A percentile compares a stretch with the other conserved stretches of the same genome.
Conservation (phyloP, 2,329 filamentous ascomycete species). For the Botryotinia convoluta region DNA sequence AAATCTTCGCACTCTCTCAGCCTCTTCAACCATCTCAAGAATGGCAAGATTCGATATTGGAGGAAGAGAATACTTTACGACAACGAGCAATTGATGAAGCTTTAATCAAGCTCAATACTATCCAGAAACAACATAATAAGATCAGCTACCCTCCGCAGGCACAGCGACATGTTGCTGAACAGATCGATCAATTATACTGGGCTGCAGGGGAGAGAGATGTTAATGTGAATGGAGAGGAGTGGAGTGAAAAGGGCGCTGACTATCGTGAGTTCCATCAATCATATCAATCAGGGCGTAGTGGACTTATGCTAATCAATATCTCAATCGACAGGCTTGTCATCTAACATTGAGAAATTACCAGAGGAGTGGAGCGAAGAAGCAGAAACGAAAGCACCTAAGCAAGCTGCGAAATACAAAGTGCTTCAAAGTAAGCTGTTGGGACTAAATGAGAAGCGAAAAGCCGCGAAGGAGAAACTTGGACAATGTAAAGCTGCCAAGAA, state of each 20-base stretch:
- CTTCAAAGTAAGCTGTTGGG: constrained; percentile 49
- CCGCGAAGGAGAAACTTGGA: constrained; percentile 44
- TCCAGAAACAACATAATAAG: constrained; percentile 61
- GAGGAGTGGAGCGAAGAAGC: constrained; percentile 39
- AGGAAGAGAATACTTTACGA: constrained; percentile 40
- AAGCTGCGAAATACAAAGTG: constrained; percentile 50
- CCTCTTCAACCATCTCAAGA: constrained; percentile 41
- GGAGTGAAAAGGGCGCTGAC: constrained; percentile 40
- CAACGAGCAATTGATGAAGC: constrained; percentile 55
- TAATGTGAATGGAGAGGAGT: constrained; percentile 41
- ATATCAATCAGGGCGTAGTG: background rate
- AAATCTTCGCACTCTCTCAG: constrained; percentile 40
- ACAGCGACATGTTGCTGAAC: constrained; percentile 69
- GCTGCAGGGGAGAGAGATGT: constrained; percentile 43
- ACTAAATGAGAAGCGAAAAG: constrained; percentile 48
- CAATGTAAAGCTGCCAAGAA: constrained; percentile 49
- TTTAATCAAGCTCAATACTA: constrained; percentile 57
- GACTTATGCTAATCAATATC: constrained; percentile 1
- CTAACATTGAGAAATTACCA: constrained; percentile 35
- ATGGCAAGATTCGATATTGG: constrained; percentile 47
- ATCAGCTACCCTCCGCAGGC: constrained; percentile 66
- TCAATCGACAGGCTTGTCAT: constrained; percentile 24
- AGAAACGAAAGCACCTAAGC: constrained; percentile 40
- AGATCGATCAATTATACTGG: constrained; percentile 66
- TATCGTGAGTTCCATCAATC: constrained; percentile 32